phyloP scores from a whole-genome alignment of 78 protist genomes.

The Isochrysis galbana region DNA sequence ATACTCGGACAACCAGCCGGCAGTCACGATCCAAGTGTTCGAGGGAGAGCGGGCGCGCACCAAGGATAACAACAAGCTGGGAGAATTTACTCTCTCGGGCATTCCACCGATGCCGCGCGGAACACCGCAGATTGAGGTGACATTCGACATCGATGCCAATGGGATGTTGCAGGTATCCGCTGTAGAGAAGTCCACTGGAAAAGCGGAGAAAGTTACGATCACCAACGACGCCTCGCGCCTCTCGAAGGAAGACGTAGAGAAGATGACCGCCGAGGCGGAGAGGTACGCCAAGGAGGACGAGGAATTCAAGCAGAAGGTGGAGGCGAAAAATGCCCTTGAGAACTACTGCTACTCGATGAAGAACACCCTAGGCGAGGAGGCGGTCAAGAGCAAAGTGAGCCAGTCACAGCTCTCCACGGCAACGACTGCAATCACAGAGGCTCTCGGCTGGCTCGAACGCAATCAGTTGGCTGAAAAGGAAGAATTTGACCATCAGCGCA shows the following conservation, averaged over 20 bases:
- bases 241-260: no score
- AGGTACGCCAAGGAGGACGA: constrained; percentile 83
- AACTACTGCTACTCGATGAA: no score
- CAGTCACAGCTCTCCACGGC: constrained; percentile 35
- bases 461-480: constrained; percentile 79
- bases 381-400: constrained; percentile 43
- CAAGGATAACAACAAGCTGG: no score
- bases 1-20: no score
- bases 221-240: constrained; percentile 95
- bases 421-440: constrained; percentile 15
- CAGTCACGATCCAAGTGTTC: no score
- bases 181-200: constrained; percentile 86
- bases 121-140: no score
- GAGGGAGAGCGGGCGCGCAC: constrained; percentile 93
- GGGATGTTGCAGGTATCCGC: constrained; percentile 97
- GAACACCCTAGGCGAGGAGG: constrained; percentile 40
- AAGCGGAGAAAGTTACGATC: constrained; percentile 87
- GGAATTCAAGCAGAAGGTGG: constrained; percentile 46
- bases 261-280: constrained; percentile 91
- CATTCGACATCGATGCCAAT: no score
- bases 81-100: constrained; percentile 89
- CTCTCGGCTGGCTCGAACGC: constrained; percentile 69
- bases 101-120: constrained; percentile 98
- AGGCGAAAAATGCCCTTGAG: no score
- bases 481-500: constrained; percentile 84